Evolutionary conservation across 192 early-diverging fungal genomes (phyloP).

Genomic region (Fimicolochytrium jonesii): DNA sequence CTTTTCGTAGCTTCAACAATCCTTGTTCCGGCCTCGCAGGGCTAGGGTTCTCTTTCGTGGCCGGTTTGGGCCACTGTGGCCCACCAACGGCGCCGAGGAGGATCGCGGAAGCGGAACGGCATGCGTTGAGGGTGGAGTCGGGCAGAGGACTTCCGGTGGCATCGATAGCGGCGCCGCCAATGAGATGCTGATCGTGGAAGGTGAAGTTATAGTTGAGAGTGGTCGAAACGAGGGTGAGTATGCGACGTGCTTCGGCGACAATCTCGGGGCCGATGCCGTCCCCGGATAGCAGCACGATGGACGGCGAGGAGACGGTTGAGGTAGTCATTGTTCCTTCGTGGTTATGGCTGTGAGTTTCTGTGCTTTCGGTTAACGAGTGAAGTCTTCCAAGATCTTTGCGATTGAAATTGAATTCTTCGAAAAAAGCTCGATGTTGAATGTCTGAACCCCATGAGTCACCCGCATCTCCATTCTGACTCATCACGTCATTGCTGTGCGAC

Average conservation of each 20-base stretch:
- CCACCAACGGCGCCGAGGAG: conserved; percentile 97
- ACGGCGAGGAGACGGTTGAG: background rate
- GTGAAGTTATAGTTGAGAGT: no score
- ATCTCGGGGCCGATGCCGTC: conserved; percentile 98
- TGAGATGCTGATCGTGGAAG: no score
- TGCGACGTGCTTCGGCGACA: conserved; percentile 82
- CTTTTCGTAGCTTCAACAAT: conserved; percentile 86
- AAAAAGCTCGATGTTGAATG: no score
- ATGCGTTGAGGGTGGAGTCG: conserved; percentile 73
- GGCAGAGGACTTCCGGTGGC: conserved; percentile 72
- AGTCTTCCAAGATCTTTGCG: no score
- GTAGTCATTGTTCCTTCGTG: conserved; percentile 11
- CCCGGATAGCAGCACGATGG: conserved; percentile 58
- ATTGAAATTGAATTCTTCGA: no score
- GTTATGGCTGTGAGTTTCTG: no score
- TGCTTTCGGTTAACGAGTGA: no score
- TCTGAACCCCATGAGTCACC: no score
- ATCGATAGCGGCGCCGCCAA: conserved; percentile 92
- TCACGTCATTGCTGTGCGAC: no score
- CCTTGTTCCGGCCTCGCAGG: conserved; percentile 94
- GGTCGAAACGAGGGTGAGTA: no score
- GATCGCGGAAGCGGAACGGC: conserved; percentile 82
- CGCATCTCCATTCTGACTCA: no score
- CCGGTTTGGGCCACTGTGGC: conserved; percentile 82
- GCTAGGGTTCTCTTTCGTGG: conserved; percentile 60